Evolutionary conservation across 2,329 filamentous ascomycete species (phyloP), one percentile per base, ranked within the genome.

Genomic region (Penicillium nordicum): DNA sequence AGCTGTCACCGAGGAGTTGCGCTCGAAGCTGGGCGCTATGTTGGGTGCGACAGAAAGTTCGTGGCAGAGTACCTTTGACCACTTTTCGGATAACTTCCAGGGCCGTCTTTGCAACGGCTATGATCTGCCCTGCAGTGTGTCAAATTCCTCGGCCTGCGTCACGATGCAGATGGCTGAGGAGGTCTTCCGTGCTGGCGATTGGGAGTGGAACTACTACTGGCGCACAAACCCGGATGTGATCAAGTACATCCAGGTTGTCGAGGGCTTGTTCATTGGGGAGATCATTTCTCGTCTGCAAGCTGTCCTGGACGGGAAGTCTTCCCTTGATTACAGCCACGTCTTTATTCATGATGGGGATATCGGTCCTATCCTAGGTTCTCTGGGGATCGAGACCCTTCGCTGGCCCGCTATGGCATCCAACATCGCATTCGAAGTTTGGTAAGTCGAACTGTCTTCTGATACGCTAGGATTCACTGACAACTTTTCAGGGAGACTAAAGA

Each of bases 171-270:
- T 73, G 57, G 73, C 70, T 0, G 53, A 74, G 1, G 68, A 74
- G 49, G 72, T 72, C 9, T 76, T 76, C 60, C 72, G 74, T 30
- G 73, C 72, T 1, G 74, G 74, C 6, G 74, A 76, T 46, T 76
- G 74, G 74, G 72, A 74, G 50, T 76, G 72, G 70, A 75, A 76
- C 45, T 76, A 75, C 60, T 74, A 71, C 60, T 76, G 71, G 72
- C 69, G 73, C 8, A 58, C 60, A 4, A 75, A 71, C 40, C 62
- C 66, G 0, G 65, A 74, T 40, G 72, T 64, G 4, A 64, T 60
- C n/a, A 64, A 65, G 44, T 76, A 76, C 41, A 76, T 76, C 36
- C 71, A 72, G 51, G 57, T 70, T 2, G 68, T 72, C 1, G 69
- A 75, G 51, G 73, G 73, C 9, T 53, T 74, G 11, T 76, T 76